Conservation (phyloP, 1,284 basidiomycete species). For the Fomes fomentarius region DNA sequence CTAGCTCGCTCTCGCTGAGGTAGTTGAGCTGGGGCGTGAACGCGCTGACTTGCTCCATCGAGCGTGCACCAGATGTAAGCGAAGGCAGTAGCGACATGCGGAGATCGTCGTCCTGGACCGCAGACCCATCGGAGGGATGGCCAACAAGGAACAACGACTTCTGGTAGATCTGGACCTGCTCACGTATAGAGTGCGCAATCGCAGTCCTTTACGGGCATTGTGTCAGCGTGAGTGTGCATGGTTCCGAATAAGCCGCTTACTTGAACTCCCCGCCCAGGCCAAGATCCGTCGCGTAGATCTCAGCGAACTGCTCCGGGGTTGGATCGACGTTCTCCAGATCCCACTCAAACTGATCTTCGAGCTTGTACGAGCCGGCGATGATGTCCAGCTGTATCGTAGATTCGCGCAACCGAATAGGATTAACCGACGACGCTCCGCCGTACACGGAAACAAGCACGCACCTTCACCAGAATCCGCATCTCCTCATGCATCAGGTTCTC, state of each 20-base stretch:
- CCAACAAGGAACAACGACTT: slow-evolving; percentile 93
- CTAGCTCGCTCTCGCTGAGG: slow-evolving; percentile 88
- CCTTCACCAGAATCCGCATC: slow-evolving; percentile 90
- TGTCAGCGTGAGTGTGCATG: neutral
- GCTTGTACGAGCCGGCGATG: slow-evolving; percentile 90
- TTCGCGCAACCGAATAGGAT: slow-evolving; percentile 12
- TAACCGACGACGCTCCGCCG: slow-evolving; percentile 13
- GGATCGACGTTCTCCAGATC: slow-evolving; percentile 82
- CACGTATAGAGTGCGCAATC: slow-evolving; percentile 93
- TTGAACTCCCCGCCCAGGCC: slow-evolving; percentile 93
- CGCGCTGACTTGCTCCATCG: slow-evolving; percentile 73
- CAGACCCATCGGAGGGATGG: slow-evolving; percentile 80
- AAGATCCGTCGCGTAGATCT: slow-evolving; percentile 85
- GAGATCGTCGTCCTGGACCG: slow-evolving; percentile 90
- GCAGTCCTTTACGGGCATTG: slow-evolving; percentile 66
- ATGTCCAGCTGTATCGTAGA: slow-evolving; percentile 87
- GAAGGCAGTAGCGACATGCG: slow-evolving; percentile 87
- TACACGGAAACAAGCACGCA: slow-evolving; percentile 10
- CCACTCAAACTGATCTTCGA: slow-evolving; percentile 99
- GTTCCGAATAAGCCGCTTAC: slow-evolving; percentile 48
- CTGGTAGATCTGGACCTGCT: slow-evolving; percentile 92
- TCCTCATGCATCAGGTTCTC: slow-evolving; percentile 74
- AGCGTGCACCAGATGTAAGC: slow-evolving; percentile 69
- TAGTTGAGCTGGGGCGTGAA: slow-evolving; percentile 92
- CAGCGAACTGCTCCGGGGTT: slow-evolving; percentile 93